Evolutionary conservation across 257 asterid genomes (phyloP), one percentile per base, ranked within the genome.

Genomic region (Nicotiana otophora): DNA sequence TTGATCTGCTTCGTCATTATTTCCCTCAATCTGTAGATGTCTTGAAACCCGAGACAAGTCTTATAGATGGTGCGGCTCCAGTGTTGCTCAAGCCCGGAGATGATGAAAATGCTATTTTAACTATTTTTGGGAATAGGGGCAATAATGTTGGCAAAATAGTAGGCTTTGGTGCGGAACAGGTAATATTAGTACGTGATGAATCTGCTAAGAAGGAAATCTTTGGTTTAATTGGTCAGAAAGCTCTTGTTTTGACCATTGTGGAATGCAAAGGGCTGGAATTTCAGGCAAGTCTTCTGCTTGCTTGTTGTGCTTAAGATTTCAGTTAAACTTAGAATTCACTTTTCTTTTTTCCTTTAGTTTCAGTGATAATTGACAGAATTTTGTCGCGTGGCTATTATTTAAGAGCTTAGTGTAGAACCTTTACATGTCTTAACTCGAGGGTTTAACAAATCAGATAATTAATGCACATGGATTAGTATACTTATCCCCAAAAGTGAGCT

Each of bases 241-340:
- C 97, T 57, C 92, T 92, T 7, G 80, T 91, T 63, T 80, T 91
- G 55, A 90, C 95, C 2, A 89, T 92, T 63, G 46, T 89, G n/a
- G 97, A 92, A 64, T 90, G 93, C 92, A 91, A 92, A 82, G 95
- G 95, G 80, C 89, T 92, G 0, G 97, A 92, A 53, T 92, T 92
- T 84, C 91, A 93, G 91, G 97, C 88, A 64, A 65, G 84, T 39
- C 62, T 46, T 14, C 14, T n/a, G 20, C 0, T 70, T 72, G 6
- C 36, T n/a, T 20, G 19, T 70, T 70, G n/a, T 70, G n/a, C 78
- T 20, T 70, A 42, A 19, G 10, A 19, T 36, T 4, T 20, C 60
- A 11, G 34, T 5, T 30, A 23, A 20, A 23, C 19, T 42, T n/a
- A 28, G n/a, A 42, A 70, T 70, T 69, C 58, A 10, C 14, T 42